Evolutionary conservation across 2,329 filamentous ascomycete species (phyloP).

Genomic region (Sarocladium kiliense): DNA sequence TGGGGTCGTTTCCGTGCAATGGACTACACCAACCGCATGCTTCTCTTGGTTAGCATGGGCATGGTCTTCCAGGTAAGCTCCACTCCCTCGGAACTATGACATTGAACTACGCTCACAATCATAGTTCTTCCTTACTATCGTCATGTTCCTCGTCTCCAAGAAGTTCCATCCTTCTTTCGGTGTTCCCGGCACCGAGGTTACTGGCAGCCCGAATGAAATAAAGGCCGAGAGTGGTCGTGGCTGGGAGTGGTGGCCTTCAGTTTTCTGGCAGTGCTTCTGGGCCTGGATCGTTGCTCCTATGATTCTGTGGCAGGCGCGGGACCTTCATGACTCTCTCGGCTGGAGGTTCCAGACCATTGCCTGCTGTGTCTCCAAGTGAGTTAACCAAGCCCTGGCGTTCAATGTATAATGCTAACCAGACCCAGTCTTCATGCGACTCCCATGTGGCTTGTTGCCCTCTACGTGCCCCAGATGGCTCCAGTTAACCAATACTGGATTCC

Average conservation of each 20-base stretch:
- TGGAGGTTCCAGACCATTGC: conserved; percentile 59
- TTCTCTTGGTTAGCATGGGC: conserved; percentile 45
- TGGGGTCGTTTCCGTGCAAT: conserved; percentile 31
- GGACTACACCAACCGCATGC: conserved; percentile 43
- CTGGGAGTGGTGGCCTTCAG: conserved; percentile 65
- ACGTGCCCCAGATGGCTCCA: conserved; percentile 42
- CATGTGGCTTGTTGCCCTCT: conserved; percentile 60
- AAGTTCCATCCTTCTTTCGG: conserved; percentile 61
- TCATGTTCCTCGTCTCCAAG: conserved; percentile 58
- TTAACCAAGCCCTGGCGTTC: no score
- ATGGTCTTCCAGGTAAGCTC: conserved; percentile 51
- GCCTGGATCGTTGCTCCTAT: conserved; percentile 52
- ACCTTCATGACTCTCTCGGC: conserved; percentile 58
- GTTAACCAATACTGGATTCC: conserved; percentile 54
- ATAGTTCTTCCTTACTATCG: conserved; percentile 51
- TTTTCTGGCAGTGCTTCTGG: conserved; percentile 59
- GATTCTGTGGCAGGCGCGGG: conserved; percentile 53
- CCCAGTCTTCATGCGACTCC: conserved; percentile 57
- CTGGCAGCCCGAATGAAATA: conserved; percentile 46
- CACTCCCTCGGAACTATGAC: background rate
- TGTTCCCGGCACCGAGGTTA: conserved; percentile 56
- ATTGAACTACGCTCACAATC: background rate
- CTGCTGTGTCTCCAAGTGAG: conserved; percentile 38
- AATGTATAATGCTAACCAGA: background rate
- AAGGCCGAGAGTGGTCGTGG: conserved; percentile 42